Conservation (phyloP, 192 early-diverging fungal species). For the Backusella sp. region DNA sequence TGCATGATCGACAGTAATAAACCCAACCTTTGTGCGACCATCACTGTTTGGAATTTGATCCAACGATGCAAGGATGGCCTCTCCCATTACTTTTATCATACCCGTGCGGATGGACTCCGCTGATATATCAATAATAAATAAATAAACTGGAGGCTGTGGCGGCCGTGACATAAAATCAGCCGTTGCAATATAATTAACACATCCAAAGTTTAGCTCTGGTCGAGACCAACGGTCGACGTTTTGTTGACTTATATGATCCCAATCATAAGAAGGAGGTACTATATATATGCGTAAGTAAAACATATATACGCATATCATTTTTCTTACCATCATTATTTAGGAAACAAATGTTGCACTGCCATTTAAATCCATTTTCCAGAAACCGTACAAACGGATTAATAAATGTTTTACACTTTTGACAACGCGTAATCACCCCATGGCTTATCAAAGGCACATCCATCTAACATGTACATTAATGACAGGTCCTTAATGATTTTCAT, state of each 20-base stretch:
- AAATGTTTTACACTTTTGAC: conserved; percentile 90
- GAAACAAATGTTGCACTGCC: conserved; percentile 94
- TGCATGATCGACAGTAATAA: conserved; percentile 75
- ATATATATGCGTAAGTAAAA: not conserved
- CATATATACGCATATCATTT: not conserved
- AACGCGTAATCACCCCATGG: conserved; percentile 84
- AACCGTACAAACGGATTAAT: conserved; percentile 95
- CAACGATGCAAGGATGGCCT: conserved; percentile 57
- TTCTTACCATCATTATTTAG: conserved; percentile 67
- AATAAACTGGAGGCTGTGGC: conserved; percentile 79
- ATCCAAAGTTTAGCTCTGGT: conserved; percentile 81
- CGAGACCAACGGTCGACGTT: conserved; percentile 82
- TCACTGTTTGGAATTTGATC: conserved; percentile 75
- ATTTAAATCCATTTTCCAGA: conserved; percentile 88
- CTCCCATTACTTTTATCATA: conserved; percentile 47
- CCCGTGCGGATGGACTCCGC: conserved; percentile 69
- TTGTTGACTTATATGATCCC: conserved; percentile 66
- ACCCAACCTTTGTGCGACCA: conserved; percentile 70
- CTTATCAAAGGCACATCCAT: conserved; percentile 80
- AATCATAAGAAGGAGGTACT: conserved; percentile 74
- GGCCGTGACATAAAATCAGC: conserved; percentile 91
- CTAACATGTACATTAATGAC: conserved; percentile 20
- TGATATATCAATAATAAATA: conserved; percentile 84
- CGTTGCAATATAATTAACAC: conserved; percentile 92
- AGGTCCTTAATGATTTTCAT: not conserved